A percentile compares a stretch with the other conserved stretches of the same genome.
Conservation (phyloP, 2,329 filamentous ascomycete species). For the Ophiostoma angusticollis region DNA sequence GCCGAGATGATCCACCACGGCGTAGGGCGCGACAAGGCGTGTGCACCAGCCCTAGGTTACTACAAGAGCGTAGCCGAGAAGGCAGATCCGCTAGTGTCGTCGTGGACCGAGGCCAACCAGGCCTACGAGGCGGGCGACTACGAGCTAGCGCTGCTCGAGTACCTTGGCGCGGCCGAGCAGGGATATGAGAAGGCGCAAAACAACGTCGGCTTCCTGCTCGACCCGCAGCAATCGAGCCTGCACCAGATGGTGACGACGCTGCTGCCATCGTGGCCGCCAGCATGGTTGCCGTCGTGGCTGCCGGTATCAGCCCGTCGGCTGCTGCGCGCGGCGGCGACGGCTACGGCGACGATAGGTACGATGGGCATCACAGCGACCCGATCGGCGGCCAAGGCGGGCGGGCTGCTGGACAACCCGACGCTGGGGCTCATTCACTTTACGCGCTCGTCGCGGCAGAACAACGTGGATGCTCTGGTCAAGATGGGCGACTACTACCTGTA, state of each 20-base stretch:
- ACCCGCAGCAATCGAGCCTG: slow-evolving; percentile 53
- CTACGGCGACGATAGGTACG: no score
- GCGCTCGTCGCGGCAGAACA: slow-evolving; percentile 80
- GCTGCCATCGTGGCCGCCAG: slow-evolving; percentile 32
- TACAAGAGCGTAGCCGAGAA: slow-evolving; percentile 71
- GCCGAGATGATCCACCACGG: slow-evolving; percentile 76
- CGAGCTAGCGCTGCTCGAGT: slow-evolving; percentile 67
- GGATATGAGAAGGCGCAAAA: slow-evolving; percentile 83
- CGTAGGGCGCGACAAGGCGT: slow-evolving; percentile 67
- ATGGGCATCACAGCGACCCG: no score
- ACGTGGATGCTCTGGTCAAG: slow-evolving; percentile 89
- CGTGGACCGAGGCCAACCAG: slow-evolving; percentile 70
- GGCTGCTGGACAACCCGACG: slow-evolving; percentile 37
- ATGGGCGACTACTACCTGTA: slow-evolving; percentile 96
- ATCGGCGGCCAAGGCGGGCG: no score
- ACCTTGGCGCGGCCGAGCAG: slow-evolving; percentile 82
- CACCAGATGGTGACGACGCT: no score
- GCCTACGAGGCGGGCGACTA: slow-evolving; percentile 69
- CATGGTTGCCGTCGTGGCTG: neutral
- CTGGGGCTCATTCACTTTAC: slow-evolving; percentile 90
- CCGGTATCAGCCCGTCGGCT: neutral
- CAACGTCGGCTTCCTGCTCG: slow-evolving; percentile 78
- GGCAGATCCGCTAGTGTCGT: slow-evolving; percentile 59
- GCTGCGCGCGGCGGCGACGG: no score
- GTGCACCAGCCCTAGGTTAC: slow-evolving; percentile 62